Base-by-base conservation (phyloP, 306 rosid species). In the Sesbania bispinosa region DNA sequence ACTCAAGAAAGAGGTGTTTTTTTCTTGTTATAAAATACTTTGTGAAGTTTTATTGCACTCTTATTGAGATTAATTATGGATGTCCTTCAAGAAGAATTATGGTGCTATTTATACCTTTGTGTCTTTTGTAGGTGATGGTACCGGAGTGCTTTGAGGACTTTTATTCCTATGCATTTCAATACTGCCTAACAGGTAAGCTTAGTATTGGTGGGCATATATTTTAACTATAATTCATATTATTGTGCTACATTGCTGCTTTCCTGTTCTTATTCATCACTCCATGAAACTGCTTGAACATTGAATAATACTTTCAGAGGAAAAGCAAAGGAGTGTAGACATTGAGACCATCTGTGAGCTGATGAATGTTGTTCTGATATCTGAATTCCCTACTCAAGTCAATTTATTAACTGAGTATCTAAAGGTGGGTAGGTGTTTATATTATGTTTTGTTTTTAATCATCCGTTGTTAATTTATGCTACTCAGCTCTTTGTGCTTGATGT, bases 251-350 rank as follows among this genome's bases (percentile, higher is more conserved):
- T 43, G 29, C 38, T 9, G 48, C 52, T 27, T 75, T 53, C 24
- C 43, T 32, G 62, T 73, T 68, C 45, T 72, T 58, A 43, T 55
- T 69, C 36, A 16, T 64, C 16, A 64, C 55, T 43, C 65, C 38
- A 57, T 52, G 14, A 39, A 61, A 29, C 21, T 73, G 60, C 39
- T 52, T 33, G 38, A 51, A 65, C 68, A 39, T 60, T 42, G 60
- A 54, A 72, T 73, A 74, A 57, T 63, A 60, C 26, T 68, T 80
- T 54, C 92, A 89, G 96, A 89, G 69, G 92, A 84, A 35, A 82
- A 62, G 80, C 89, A 86, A 77, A 84, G 85, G 83, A 86, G 82
- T 58, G 69, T 89, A 70, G 96, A 89, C 65, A 63, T 84, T 54
- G 96, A 86, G 54, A 84, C 88, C 60, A 45, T 78, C 9, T 87